A percentile compares a stretch with the other conserved stretches of the same genome.
Evolutionary conservation across 2,329 filamentous ascomycete genomes (phyloP).

Genomic region (Leptodontidium sp.): DNA sequence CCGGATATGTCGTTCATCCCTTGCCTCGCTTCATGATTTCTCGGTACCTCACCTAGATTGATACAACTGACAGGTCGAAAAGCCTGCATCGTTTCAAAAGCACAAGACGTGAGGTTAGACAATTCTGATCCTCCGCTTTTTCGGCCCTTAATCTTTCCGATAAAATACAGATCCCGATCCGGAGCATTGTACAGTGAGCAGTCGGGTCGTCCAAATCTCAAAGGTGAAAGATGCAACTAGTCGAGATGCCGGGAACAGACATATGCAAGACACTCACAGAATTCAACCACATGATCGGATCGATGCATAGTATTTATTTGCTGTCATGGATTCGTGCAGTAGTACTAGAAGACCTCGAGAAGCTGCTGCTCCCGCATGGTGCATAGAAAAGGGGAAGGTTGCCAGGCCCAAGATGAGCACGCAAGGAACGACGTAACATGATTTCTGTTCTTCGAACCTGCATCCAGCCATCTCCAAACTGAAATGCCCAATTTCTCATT

Average conservation of each 20-base stretch:
- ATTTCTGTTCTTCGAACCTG: neutral
- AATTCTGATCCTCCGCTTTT: neutral
- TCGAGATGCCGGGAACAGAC: neutral
- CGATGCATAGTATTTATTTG: neutral
- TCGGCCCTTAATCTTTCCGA: neutral
- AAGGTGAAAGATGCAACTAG: neutral
- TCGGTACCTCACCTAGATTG: no score
- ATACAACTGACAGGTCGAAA: conserved; percentile 5
- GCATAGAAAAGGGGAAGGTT: neutral
- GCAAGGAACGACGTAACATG: neutral
- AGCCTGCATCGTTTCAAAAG: neutral
- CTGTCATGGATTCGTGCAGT: conserved; percentile 15
- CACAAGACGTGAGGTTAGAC: neutral
- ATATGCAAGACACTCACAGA: conserved; percentile 6
- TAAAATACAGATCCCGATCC: neutral
- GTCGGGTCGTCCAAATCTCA: neutral
- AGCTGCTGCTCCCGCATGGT: neutral
- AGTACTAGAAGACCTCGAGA: neutral
- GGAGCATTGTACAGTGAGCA: neutral
- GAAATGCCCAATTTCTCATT: no score
- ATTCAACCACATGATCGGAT: conserved; percentile 6
- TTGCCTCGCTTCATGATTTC: neutral
- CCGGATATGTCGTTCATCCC: neutral
- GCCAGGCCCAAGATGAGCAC: neutral
- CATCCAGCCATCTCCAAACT: neutral